phyloP scores from a whole-genome alignment of 73 alveolate genomes.

The Paramecium tetraurelia region DNA sequence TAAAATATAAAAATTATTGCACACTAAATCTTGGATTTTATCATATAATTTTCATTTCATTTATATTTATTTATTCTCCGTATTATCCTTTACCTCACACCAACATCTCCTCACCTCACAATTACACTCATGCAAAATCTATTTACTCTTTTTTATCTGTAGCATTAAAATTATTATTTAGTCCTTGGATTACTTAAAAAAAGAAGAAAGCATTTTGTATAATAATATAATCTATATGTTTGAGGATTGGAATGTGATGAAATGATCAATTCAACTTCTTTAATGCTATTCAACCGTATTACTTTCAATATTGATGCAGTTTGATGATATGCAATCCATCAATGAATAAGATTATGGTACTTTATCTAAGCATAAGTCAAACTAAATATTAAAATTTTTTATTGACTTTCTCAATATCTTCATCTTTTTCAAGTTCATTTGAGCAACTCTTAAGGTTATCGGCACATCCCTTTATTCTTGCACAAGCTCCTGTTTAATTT shows the following conservation, averaged over 20 bases:
- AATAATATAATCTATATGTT: neutral
- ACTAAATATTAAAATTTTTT: neutral
- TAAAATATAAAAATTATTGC: neutral
- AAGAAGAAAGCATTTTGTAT: neutral
- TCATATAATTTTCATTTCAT: neutral
- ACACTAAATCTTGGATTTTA: constrained; percentile 6
- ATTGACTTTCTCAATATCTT: neutral
- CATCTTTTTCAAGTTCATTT: neutral
- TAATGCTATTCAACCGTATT: neutral
- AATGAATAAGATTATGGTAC: neutral
- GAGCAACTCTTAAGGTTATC: neutral
- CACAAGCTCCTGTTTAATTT: neutral
- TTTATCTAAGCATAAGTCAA: neutral
- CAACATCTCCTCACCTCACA: neutral
- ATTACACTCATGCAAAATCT: neutral
- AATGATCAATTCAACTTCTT: neutral
- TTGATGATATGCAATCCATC: neutral
- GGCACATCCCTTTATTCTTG: neutral
- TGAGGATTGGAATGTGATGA: neutral
- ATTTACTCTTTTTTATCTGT: too few relatives aligned
- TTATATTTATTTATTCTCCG: neutral
- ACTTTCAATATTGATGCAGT: neutral
- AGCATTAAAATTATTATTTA: too few relatives aligned
- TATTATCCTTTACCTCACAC: neutral
- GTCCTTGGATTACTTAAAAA: too few relatives aligned